phyloP scores from a whole-genome alignment of 352 stramenopile species.

The Globisporangium cylindrosporum region DNA sequence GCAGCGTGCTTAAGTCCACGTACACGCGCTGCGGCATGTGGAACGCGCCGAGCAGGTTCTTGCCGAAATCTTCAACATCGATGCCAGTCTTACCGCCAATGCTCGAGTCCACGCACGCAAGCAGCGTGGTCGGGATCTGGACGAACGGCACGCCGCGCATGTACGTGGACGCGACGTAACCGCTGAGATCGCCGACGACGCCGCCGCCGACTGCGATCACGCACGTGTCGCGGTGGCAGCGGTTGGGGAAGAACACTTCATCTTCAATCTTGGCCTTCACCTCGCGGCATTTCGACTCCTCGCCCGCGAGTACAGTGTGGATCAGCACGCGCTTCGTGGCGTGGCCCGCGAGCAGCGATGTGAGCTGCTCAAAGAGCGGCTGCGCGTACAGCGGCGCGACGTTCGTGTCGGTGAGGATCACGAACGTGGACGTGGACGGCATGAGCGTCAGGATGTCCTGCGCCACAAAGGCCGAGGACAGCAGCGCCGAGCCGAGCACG shows the following conservation, averaged over 20 bases:
- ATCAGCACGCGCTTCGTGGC: constrained; percentile 55
- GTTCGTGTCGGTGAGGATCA: constrained; percentile 81
- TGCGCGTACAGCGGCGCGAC: constrained; percentile 71
- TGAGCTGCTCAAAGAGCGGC: constrained; percentile 51
- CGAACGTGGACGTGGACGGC: constrained; percentile 63
- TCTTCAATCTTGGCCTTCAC: constrained; percentile 83
- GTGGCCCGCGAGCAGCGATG: constrained; percentile 28
- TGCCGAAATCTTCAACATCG: constrained; percentile 91
- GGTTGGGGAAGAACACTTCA: constrained; percentile 75
- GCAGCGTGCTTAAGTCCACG: constrained; percentile 92
- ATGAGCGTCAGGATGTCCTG: constrained; percentile 58
- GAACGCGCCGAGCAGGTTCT: constrained; percentile 99
- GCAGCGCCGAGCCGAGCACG: constrained; percentile 63
- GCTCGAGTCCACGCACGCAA: constrained; percentile 98
- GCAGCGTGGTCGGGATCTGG: constrained; percentile 95
- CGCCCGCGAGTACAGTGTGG: constrained; percentile 59
- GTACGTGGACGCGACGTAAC: constrained; percentile 97
- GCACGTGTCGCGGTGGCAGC: constrained; percentile 81
- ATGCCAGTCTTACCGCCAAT: constrained; percentile 98
- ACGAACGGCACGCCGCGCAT: constrained; percentile 90
- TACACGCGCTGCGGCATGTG: constrained; percentile 98
- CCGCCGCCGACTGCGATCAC: constrained; percentile 92
- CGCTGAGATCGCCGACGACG: constrained; percentile 97
- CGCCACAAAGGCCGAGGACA: constrained; percentile 61
- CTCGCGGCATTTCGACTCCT: constrained; percentile 73